These are phyloP conservation scores for Elongisporangium prolatum DNA, from an alignment of 352 stramenopile genomes.

Conservation along the genomic window DNA sequence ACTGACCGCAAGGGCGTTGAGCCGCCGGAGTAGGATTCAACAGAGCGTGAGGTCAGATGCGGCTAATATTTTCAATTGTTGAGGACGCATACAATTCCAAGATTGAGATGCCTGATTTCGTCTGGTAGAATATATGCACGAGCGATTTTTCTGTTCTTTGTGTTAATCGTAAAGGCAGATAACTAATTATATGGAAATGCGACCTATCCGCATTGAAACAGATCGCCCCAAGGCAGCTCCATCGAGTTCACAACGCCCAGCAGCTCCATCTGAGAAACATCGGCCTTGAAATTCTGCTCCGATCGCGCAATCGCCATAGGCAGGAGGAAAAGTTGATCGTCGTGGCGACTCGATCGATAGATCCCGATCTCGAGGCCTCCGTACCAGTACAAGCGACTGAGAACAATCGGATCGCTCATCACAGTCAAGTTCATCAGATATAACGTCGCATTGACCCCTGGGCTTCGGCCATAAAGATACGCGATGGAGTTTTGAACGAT, in stretches of 20 bases:
- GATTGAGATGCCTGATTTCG: too few relatives aligned
- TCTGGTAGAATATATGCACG: too few relatives aligned
- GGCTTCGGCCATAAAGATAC: background rate
- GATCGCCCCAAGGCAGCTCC: background rate
- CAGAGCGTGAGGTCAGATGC: too few relatives aligned
- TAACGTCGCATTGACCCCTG: background rate
- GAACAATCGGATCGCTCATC: background rate
- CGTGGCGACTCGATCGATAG: background rate
- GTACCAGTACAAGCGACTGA: background rate
- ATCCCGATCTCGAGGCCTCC: background rate
- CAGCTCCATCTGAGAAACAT: background rate
- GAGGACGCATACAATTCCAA: too few relatives aligned
- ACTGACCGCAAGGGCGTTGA: too few relatives aligned
- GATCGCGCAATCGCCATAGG: background rate
- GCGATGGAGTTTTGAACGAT: background rate
- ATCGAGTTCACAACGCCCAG: background rate
- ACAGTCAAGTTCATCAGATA: background rate
- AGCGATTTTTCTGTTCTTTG: too few relatives aligned
- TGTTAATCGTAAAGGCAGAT: too few relatives aligned
- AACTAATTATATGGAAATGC: too few relatives aligned
- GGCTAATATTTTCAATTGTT: too few relatives aligned
- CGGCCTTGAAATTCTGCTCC: background rate
- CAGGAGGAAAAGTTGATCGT: background rate
- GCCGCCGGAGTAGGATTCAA: too few relatives aligned
- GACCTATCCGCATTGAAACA: background rate